Percentiles rank a stretch among this genome's conserved stretches.
phyloP scores from a whole-genome alignment of 441 rosid genomes.

The Hura crepitans region DNA sequence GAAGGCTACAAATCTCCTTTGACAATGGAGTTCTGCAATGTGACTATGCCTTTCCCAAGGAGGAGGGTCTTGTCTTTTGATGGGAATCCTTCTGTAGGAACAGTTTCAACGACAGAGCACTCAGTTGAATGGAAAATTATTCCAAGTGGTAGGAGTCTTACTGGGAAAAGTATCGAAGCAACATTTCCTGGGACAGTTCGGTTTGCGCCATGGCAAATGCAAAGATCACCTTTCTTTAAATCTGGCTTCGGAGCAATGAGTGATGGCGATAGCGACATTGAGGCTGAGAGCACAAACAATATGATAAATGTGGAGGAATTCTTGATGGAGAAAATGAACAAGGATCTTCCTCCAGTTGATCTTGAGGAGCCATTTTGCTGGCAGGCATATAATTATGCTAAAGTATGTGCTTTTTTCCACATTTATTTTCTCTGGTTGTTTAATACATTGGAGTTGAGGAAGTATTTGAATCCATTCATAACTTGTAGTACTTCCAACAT shows the following conservation, averaged over 20 bases:
- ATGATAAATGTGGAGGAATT: slow-evolving; percentile 73
- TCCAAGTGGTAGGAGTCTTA: slow-evolving; percentile 66
- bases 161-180: slow-evolving; percentile 79
- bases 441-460: slow-evolving; percentile 20
- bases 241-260: slow-evolving; percentile 33
- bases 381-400: slow-evolving; percentile 91
- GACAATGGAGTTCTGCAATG: slow-evolving; percentile 82
- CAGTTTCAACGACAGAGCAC: slow-evolving; percentile 71
- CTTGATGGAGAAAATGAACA: slow-evolving; percentile 80
- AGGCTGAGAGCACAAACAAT: slow-evolving; percentile 54
- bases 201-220: slow-evolving; percentile 78
- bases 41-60: slow-evolving; percentile 91
- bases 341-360: slow-evolving; percentile 77
- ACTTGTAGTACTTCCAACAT: neutral
- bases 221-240: slow-evolving; percentile 36
- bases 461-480: slow-evolving; percentile 8
- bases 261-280: slow-evolving; percentile 79
- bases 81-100: slow-evolving; percentile 84
- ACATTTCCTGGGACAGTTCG: slow-evolving; percentile 88
- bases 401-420: slow-evolving; percentile 39
- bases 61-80: slow-evolving; percentile 74
- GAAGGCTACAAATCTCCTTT: slow-evolving; percentile 82
- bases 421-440: slow-evolving; percentile 13
- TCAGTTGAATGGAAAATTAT: slow-evolving; percentile 87
- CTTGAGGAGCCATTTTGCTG: slow-evolving; percentile 95